Evolutionary conservation across 2,329 filamentous ascomycete genomes (phyloP).

Genomic region (Gaeumannomyces tritici): DNA sequence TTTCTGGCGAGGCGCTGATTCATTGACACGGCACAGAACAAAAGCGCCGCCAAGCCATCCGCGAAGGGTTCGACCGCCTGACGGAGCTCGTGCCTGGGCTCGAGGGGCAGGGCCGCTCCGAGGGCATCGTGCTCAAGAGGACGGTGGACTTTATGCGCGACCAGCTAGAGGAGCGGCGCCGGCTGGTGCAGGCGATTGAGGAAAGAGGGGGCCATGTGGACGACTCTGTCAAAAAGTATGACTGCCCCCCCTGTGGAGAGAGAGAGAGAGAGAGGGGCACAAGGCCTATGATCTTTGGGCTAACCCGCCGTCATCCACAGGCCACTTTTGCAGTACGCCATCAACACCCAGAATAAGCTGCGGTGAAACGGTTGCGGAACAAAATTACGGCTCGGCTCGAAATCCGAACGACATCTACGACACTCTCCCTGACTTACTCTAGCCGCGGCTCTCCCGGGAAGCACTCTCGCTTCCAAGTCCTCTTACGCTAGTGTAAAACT

Average conservation of each 20-base stretch:
- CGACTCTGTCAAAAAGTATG: slow-evolving; percentile 15
- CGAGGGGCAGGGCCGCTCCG: slow-evolving; percentile 73
- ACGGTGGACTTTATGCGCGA: slow-evolving; percentile 58
- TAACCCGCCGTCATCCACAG: background rate
- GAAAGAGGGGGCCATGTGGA: slow-evolving; percentile 44
- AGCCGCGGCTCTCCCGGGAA: too few relatives aligned
- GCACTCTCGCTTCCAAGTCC: background rate
- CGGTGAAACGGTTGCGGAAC: background rate
- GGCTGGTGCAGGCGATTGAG: slow-evolving; percentile 49
- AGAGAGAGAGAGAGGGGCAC: too few relatives aligned
- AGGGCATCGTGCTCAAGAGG: slow-evolving; percentile 70
- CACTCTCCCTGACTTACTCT: background rate
- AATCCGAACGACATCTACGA: background rate
- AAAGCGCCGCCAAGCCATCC: slow-evolving; percentile 48
- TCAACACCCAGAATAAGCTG: background rate
- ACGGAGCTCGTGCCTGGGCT: slow-evolving; percentile 73
- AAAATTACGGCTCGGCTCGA: background rate
- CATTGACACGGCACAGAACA: slow-evolving; percentile 16
- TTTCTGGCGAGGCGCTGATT: background rate
- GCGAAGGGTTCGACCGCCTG: slow-evolving; percentile 74
- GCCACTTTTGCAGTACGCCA: background rate
- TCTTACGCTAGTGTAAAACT: background rate
- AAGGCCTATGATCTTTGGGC: background rate
- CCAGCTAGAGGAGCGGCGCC: slow-evolving; percentile 47
- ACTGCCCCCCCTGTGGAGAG: background rate